Base-by-base conservation (phyloP, 2,329 filamentous ascomycete genomes). In the Apiospora saccharicola region DNA sequence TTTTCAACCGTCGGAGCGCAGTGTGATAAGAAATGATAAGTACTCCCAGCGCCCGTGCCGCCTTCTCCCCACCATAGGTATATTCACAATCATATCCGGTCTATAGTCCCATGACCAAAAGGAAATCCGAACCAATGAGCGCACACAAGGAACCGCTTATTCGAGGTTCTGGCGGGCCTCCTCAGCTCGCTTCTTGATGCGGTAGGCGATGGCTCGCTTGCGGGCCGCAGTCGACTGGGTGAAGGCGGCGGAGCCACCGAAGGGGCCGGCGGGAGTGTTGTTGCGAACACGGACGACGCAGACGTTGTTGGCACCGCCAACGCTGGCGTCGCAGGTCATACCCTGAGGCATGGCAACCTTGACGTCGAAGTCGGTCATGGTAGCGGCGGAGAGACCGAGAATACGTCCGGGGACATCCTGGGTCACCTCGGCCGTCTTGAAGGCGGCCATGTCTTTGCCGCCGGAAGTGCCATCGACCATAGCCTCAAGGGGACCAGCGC, bases 211-310 rank as follows among this genome's bases (percentile, higher is more conserved):
- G 51, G 90, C 89, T 68, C 90, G 85, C 88, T 91, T 92, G 82
- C 87, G 85, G 24, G 88, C 88, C 22, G 85, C 84, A 19, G 86
- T 71, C 71, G 85, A 86, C 85, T 91, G 89, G 0, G 90, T 92
- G 80, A 93, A 92, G 44, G 90, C 90, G 44, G 86, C 90, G 19
- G 89, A 90, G 70, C 91, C 91, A 77, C 91, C 91, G 75, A 93
- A 93, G 30, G 91, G 91, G 6, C 90, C 90, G 13, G 90, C 90
- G 24, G 86, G 81, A 16, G 91, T 88, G 4, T 81, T 77, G 83
- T 93, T 93, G 78, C 89, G 87, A 72, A 93, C 84, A 72, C 90
- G 88, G 44, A 91, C 90, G 72, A 93, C 82, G 83, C 91, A 93
- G 76, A 93, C 90, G 77, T 90, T 90, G 73, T 83, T 77, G 19